Evolutionary conservation across 176 grass and related monocot genomes (phyloP).

Genomic region (Dendrocalamus sinicus): DNA sequence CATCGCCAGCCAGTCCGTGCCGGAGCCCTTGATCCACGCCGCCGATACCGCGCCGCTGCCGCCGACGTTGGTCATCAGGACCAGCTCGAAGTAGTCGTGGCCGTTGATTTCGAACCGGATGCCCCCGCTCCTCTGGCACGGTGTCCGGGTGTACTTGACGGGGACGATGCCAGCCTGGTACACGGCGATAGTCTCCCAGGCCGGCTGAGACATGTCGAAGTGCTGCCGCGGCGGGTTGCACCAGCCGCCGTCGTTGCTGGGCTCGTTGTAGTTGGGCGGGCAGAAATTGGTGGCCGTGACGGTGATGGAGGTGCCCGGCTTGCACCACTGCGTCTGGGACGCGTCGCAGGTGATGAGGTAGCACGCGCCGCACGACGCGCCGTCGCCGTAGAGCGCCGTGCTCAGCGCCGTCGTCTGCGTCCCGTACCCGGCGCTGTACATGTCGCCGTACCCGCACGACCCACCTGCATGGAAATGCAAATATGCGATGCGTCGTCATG

Average conservation of each 20-base stretch:
- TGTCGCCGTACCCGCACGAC: conserved; percentile 62
- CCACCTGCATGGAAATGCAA: conserved; percentile 38
- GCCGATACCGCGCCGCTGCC: conserved; percentile 59
- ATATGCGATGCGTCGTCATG: too few species aligned
- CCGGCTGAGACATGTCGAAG: conserved; percentile 87
- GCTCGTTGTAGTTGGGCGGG: conserved; percentile 61
- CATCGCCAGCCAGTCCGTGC: conserved; percentile 55
- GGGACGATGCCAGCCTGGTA: conserved; percentile 78
- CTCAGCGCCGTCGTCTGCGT: conserved; percentile 58
- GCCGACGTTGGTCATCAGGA: conserved; percentile 55
- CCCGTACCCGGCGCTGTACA: conserved; percentile 56
- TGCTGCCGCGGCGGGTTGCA: conserved; percentile 74
- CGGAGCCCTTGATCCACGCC: conserved; percentile 46
- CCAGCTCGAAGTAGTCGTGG: conserved; percentile 64
- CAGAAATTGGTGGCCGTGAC: conserved; percentile 62
- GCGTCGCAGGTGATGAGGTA: conserved; percentile 50
- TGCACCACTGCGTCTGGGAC: conserved; percentile 41
- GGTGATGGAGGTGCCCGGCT: conserved; percentile 37
- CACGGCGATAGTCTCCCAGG: conserved; percentile 69
- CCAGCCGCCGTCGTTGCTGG: conserved; percentile 62
- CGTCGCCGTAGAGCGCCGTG: conserved; percentile 58
- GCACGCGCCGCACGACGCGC: conserved; percentile 55
- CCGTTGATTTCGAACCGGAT: conserved; percentile 65
- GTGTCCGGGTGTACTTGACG: conserved; percentile 54
- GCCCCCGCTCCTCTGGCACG: conserved; percentile 51